Base-by-base conservation (phyloP, 352 stramenopile genomes). In the Blastocystis sp. region DNA sequence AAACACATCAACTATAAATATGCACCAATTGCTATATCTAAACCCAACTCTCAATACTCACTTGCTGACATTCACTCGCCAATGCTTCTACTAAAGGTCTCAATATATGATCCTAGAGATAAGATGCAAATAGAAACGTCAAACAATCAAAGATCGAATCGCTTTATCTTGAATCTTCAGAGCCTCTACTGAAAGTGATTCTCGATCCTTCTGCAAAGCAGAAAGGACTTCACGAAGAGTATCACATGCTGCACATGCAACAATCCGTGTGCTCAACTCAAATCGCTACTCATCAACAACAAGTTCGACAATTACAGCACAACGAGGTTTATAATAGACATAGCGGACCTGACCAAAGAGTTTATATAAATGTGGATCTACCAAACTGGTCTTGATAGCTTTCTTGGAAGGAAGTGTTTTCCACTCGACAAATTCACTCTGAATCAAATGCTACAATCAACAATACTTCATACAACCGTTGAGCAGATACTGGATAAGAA, bases 361-460 rank as follows among this genome's bases (percentile, higher is more conserved):
- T 12, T 5, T 32, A 12, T 61, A 61, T 14, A 61, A 32, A 61
- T 61, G 19, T 14, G 54, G 54, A 61, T 7, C 19, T n/a, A 32
- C 27, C 6, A 61, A 14, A 32, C 6, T 6, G 19, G 54, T 6
- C 54, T n/a, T 32, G 12, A 61, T 5, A 5, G 54, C 12, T 32
- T 61, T 12, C 12, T n/a, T n/a, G 3, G 19, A 32, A n/a, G 54
- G 54, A 61, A 61, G 54, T 32, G 19, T n/a, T 32, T 69, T 69
- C 59, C 59, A 69, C 11, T 69, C 59, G 1, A 69, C 59, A 39
- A 69, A 43, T 14, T 69, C 59, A 32, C 6, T 69, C 59, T 69
- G 37, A 5, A 69, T 21, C 11, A 43, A 37, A 43, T 5, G 5
- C 32, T 21, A 43, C 16, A 6, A 37, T 3, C 24, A 69, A 39